Base-by-base conservation (phyloP, 2,329 filamentous ascomycete genomes). In the Ceratocystis lukuohia region DNA sequence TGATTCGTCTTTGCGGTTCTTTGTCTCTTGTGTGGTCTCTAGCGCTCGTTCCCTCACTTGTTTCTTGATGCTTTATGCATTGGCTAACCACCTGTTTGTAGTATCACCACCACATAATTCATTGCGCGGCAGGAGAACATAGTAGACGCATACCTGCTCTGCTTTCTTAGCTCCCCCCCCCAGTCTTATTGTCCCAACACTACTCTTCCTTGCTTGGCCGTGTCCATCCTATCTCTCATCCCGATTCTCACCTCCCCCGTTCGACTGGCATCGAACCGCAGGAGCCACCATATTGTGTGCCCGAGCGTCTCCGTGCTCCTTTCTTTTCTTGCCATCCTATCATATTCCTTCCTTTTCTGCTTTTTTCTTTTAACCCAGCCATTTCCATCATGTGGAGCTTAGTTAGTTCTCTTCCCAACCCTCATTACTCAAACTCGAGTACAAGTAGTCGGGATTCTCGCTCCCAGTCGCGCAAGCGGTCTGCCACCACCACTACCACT, bases 361-460 rank as follows among this genome's bases (percentile, higher is more conserved):
- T 25, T 63, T 63, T 44, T 62, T n/a, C 62, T 57, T 25, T 33
- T 59, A 37, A 37, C 56, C 56, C 56, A 59, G 41, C 62, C 56
- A 37, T 46, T 62, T 62, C 53, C 48, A 68, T 45, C 48, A 68
- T 68, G 66, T 68, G 64, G 63, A 68, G 66, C 50, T 61, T 68
- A 61, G 50, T 61, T 45, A 68, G 59, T 59, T 45, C 59, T 41
- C 59, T 68, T 7, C 66, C 66, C 48, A 68, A 66, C 50, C 64
- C 64, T 56, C 62, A 68, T 61, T 64, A 68, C 61, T 45, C 50
- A 10, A 59, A 6, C 25, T 50, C 50, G 48, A 68, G 59, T 65
- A 48, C 59, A 46, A 64, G 64, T 65, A 68, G 64, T 15, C 66
- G 62, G n/a, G 62, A 67, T 41, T 46, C 53, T 44, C 66, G 64